Evolutionary conservation across 2,329 filamentous ascomycete genomes (phyloP), one percentile per base, ranked within the genome.

Genomic region (Neonectria coccinea): DNA sequence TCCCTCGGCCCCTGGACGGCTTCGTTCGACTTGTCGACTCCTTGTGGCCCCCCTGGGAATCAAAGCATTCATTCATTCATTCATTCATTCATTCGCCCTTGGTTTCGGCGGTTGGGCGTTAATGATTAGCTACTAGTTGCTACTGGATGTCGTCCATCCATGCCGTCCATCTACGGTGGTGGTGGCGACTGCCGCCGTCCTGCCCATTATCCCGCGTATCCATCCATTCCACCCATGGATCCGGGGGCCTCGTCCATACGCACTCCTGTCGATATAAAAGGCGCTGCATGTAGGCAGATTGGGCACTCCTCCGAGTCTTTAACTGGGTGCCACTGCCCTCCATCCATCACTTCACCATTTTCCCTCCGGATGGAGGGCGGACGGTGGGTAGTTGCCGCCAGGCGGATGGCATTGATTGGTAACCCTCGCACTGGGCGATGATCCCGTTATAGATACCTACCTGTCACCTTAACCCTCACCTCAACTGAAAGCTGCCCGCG

Each of bases 371-470:
- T 39, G 14, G 36, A 39, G 12, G 33, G 22, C 39, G 56, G 56
- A 53, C 39, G 25, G 56, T 31, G 29, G 18, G 45, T 33, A 22
- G 59, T 45, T 44, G 44, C 52, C 51, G 22, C 51, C 25, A 48
- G 31, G 47, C 36, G 58, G 54, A 33, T 36, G 33, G 50, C 55
- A 54, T 16, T 58, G 55, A 58, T 55, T 58, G 42, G 55, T 48
- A 62, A 58, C 22, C 47, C 20, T 57, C 48, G 39, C 36, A 42
- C 47, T 52, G 22, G 47, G 9, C 56, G 42, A 14, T 27, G 42
- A 14, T 27, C 44, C 44, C 22, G 4, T 25, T 5, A 58, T 51
- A 16, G 36, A 25, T 25, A 25, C 25, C 25, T 25, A 25, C 25
- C 25, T 25, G 25, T 25, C 25, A 25, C 25, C 25, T 25, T 5